A percentile compares a stretch with the other conserved stretches of the same genome.
Evolutionary conservation across 1,284 basidiomycete species (phyloP).

Genomic region (Xerocomus amazonicus): DNA sequence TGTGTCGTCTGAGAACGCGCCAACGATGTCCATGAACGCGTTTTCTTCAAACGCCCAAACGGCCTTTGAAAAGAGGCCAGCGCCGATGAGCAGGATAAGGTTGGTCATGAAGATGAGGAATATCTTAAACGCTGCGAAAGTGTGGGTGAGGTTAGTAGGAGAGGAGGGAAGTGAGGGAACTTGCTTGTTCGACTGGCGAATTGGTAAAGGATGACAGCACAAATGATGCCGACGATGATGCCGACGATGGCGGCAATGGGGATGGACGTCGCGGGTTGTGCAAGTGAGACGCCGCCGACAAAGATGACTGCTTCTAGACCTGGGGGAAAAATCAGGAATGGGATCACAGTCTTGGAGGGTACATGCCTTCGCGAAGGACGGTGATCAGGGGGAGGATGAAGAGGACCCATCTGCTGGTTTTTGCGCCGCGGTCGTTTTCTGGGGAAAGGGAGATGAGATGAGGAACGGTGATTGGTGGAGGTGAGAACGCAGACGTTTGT

Average conservation of each 20-base stretch:
- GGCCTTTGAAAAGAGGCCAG: conserved; percentile 79
- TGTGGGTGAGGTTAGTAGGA: background rate
- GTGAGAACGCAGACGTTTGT: conserved; percentile 40
- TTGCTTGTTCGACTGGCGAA: conserved; percentile 71
- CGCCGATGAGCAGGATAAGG: conserved; percentile 86
- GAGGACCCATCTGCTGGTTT: conserved; percentile 75
- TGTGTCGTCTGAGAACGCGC: conserved; percentile 73
- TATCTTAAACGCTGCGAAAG: conserved; percentile 56
- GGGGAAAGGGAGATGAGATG: background rate
- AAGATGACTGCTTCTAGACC: conserved; percentile 89
- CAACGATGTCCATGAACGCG: conserved; percentile 67
- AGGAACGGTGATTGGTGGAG: background rate
- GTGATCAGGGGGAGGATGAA: conserved; percentile 89
- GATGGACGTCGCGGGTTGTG: conserved; percentile 76
- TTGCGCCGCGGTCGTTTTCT: conserved; percentile 42
- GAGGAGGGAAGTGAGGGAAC: conserved; percentile 23
- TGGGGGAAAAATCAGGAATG: conserved; percentile 19
- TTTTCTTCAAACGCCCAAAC: conserved; percentile 70
- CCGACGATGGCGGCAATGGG: conserved; percentile 87
- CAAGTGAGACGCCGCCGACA: conserved; percentile 88
- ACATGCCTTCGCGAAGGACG: conserved; percentile 80
- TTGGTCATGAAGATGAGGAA: conserved; percentile 90
- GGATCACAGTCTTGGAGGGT: background rate
- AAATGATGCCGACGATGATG: conserved; percentile 66
- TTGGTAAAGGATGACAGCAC: conserved; percentile 70